phyloP scores from a whole-genome alignment of 1,284 basidiomycete genomes.

The Sanguinoderma infundibulare region DNA sequence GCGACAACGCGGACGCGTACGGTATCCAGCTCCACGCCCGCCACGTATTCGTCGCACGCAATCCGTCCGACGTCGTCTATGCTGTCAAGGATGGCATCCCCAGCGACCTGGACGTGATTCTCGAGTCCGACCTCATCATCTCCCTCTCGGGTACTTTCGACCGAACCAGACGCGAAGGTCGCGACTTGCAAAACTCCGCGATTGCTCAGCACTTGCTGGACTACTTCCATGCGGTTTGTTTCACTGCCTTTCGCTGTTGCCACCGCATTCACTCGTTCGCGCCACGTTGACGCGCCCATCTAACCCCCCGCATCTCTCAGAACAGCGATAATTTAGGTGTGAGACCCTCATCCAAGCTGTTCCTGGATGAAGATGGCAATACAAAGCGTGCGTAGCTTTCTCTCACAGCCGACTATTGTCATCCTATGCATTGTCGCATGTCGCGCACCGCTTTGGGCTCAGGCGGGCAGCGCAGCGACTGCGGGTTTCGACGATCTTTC shows the following conservation, averaged over 20 bases:
- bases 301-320: slow-evolving; percentile 38
- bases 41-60: slow-evolving; percentile 44
- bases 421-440: background rate
- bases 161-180: slow-evolving; percentile 41
- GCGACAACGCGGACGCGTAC: slow-evolving; percentile 37
- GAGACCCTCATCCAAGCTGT: slow-evolving; percentile 54
- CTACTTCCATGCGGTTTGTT: slow-evolving; percentile 55
- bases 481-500: slow-evolving; percentile 2
- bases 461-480: background rate
- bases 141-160: slow-evolving; percentile 58
- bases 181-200: slow-evolving; percentile 51
- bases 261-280: background rate
- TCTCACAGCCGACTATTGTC: background rate
- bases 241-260: slow-evolving; percentile 2
- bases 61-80: slow-evolving; percentile 37
- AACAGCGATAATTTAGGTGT: slow-evolving; percentile 62
- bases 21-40: slow-evolving; percentile 39
- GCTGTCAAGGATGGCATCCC: slow-evolving; percentile 46
- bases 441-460: background rate
- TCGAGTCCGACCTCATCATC: slow-evolving; percentile 54
- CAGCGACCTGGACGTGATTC: slow-evolving; percentile 53
- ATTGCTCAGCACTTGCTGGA: slow-evolving; percentile 52
- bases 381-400: slow-evolving; percentile 43
- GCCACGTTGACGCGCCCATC: slow-evolving; percentile 5
- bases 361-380: slow-evolving; percentile 48